Evolutionary conservation across 768 basidiomycete species (phyloP).

Genomic region (Termitomyces sp.): DNA sequence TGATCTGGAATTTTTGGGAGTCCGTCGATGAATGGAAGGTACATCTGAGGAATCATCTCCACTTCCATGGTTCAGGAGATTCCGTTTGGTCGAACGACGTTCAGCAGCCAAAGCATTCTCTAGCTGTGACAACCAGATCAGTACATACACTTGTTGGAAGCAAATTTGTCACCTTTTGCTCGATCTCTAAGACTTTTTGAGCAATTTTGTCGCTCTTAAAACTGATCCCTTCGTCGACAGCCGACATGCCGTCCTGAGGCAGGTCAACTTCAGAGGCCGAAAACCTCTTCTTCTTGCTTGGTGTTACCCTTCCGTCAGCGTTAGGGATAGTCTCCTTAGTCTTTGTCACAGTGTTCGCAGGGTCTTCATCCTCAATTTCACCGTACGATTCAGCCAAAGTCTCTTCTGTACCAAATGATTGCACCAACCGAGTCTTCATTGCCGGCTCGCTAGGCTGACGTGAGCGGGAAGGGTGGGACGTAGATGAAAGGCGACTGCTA

Average conservation of each 20-base stretch:
- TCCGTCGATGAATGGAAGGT: constrained; percentile 34
- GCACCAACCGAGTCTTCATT: constrained; percentile 44
- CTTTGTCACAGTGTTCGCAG: constrained; percentile 27
- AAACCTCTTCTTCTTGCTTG: constrained; percentile 68
- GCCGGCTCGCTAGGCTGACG: constrained; percentile 56
- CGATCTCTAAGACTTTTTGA: constrained; percentile 83
- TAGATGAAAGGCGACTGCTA: constrained; percentile 58
- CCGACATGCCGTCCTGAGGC: constrained; percentile 73
- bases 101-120: constrained; percentile 70
- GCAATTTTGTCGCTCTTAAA: constrained; percentile 84
- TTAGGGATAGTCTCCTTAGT: constrained; percentile 48
- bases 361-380: constrained; percentile 32
- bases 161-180: constrained; percentile 68
- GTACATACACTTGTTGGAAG: neutral
- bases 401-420: constrained; percentile 75
- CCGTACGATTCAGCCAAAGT: constrained; percentile 70
- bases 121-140: constrained; percentile 38
- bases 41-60: constrained; percentile 53
- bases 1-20: constrained; percentile 27
- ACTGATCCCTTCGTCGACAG: constrained; percentile 83
- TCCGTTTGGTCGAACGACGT: constrained; percentile 36
- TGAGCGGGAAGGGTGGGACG: constrained; percentile 47
- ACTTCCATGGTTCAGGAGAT: constrained; percentile 35
- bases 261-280: constrained; percentile 62
- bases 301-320: constrained; percentile 42